A percentile compares a stretch with the other conserved stretches of the same genome.
Conservation (phyloP, 495 filamentous ascomycete genomes). For the Annulohypoxylon maeteangense region DNA sequence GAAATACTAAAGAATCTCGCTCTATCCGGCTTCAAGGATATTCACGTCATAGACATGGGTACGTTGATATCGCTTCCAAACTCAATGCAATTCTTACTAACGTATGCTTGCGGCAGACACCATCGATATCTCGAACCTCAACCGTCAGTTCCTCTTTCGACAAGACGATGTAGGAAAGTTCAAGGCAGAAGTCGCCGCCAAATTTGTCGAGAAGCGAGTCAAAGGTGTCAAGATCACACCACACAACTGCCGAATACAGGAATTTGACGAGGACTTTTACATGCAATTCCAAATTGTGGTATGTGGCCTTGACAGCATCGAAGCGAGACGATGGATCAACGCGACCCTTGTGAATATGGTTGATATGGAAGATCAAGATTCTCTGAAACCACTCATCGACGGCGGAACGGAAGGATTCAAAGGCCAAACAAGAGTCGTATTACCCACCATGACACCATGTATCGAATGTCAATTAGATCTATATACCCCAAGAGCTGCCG, state of each 20-base stretch:
- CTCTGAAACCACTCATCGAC: conserved; percentile 91
- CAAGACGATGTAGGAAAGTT: conserved; percentile 89
- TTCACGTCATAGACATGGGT: conserved; percentile 99
- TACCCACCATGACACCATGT: conserved; percentile 91
- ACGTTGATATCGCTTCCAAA: conserved; percentile 3
- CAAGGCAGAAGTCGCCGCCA: conserved; percentile 93
- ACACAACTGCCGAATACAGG: conserved; percentile 93
- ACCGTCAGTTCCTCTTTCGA: conserved; percentile 97
- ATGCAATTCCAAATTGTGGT: conserved; percentile 95
- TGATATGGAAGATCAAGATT: conserved; percentile 74
- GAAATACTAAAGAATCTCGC: conserved; percentile 98
- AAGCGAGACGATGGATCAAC: conserved; percentile 98
- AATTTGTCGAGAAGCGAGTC: conserved; percentile 88
- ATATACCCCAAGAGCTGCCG: conserved; percentile 92
- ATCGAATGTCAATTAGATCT: conserved; percentile 99
- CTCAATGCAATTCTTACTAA: conserved; percentile 19
- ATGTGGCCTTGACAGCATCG: conserved; percentile 97
- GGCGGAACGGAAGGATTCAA: conserved; percentile 99
- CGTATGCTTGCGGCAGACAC: conserved; percentile 67
- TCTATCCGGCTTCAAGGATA: conserved; percentile 93
- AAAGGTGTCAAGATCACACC: conserved; percentile 92
- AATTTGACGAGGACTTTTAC: conserved; percentile 97
- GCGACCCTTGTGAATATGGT: conserved; percentile 91
- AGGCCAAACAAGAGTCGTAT: conserved; percentile 91
- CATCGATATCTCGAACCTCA: conserved; percentile 98